These are phyloP conservation scores for Suillus alpinus DNA, from an alignment of 768 basidiomycete species.

Conservation along the genomic window DNA sequence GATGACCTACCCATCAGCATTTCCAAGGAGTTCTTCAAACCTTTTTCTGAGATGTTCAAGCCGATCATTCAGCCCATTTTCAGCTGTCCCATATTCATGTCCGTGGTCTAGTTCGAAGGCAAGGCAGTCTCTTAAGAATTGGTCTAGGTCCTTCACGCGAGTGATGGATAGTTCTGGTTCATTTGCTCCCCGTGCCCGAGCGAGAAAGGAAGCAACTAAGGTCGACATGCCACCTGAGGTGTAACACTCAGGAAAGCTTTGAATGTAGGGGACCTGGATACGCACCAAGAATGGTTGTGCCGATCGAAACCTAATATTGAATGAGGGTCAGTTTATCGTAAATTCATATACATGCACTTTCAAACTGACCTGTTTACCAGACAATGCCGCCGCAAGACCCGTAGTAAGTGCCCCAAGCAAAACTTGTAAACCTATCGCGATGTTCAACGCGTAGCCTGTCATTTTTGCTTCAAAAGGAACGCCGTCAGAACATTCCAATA, in stretches of 20 bases:
- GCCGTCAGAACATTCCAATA: slow-evolving; percentile 3
- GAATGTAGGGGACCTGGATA: neutral
- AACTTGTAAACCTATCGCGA: slow-evolving; percentile 63
- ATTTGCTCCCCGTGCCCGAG: slow-evolving; percentile 62
- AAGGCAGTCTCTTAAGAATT: slow-evolving; percentile 60
- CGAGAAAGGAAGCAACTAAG: slow-evolving; percentile 68
- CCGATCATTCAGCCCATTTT: slow-evolving; percentile 9
- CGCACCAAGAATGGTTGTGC: slow-evolving; percentile 36
- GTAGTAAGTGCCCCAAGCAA: slow-evolving; percentile 66
- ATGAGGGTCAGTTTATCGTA: neutral
- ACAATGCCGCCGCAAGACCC: slow-evolving; percentile 49
- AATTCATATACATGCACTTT: neutral
- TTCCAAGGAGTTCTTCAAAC: slow-evolving; percentile 30
- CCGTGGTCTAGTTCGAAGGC: slow-evolving; percentile 61
- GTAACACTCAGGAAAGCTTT: neutral
- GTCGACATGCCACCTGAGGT: slow-evolving; percentile 59
- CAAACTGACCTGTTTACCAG: slow-evolving; percentile 38
- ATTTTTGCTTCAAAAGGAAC: slow-evolving; percentile 23
- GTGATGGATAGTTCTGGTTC: slow-evolving; percentile 65
- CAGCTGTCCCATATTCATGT: slow-evolving; percentile 23
- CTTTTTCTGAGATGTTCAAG: slow-evolving; percentile 16
- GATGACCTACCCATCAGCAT: slow-evolving; percentile 7
- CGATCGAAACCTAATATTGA: slow-evolving; percentile 26
- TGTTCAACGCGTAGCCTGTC: slow-evolving; percentile 35
- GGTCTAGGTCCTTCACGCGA: slow-evolving; percentile 59